Evolutionary conservation across 176 grass and related monocot genomes (phyloP).

Genomic region (Themeda triandra): DNA sequence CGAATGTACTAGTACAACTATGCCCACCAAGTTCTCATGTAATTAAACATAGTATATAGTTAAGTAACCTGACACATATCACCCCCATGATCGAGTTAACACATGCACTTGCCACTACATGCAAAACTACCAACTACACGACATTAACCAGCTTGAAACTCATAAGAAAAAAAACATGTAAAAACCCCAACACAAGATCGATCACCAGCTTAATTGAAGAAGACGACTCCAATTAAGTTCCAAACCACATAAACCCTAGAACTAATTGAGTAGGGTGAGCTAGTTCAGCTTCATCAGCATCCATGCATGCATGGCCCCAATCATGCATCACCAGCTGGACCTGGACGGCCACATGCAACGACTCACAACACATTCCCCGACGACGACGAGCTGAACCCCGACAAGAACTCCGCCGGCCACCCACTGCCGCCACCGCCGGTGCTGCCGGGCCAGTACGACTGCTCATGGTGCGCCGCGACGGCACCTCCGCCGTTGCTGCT

Average conservation of each 20-base stretch:
- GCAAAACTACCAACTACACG: slow-evolving; percentile 18
- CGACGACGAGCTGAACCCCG: slow-evolving; percentile 77
- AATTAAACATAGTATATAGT: slow-evolving; percentile 60
- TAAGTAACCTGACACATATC: slow-evolving; percentile 53
- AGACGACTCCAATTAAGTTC: slow-evolving; percentile 6
- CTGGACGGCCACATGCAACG: not conserved
- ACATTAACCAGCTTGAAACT: slow-evolving; percentile 28
- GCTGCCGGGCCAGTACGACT: slow-evolving; percentile 56
- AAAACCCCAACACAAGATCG: not conserved
- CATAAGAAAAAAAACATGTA: slow-evolving; percentile 12
- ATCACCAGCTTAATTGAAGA: slow-evolving; percentile 33
- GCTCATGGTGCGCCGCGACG: slow-evolving; percentile 54
- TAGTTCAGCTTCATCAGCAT: not conserved
- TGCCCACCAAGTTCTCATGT: slow-evolving; percentile 33
- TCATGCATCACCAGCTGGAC: not conserved
- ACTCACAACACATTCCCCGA: slow-evolving; percentile 77
- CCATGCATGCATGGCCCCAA: slow-evolving; percentile 12
- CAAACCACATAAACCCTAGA: slow-evolving; percentile 32
- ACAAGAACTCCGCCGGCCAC: slow-evolving; percentile 72
- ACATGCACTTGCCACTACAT: slow-evolving; percentile 31
- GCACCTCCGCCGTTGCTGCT: not conserved
- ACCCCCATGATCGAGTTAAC: slow-evolving; percentile 32
- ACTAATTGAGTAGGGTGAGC: slow-evolving; percentile 17
- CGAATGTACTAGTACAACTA: not conserved
- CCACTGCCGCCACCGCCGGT: slow-evolving; percentile 27